Evolutionary conservation across 441 rosid species (phyloP).

Genomic region (Bruguiera hainesii): DNA sequence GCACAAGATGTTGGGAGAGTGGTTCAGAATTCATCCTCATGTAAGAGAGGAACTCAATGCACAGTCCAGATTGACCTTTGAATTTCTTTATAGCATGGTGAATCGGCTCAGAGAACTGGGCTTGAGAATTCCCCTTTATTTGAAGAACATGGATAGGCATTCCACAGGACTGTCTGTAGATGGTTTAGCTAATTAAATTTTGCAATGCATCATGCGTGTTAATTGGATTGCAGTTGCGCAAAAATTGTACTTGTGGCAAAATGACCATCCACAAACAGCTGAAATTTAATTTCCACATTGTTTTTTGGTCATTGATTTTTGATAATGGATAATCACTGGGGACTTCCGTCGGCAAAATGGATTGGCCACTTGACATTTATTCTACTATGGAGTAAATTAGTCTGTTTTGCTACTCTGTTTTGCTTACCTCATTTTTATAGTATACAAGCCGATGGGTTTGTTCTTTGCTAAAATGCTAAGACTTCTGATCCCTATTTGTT

Average conservation of each 20-base stretch:
- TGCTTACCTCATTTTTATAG: too few species aligned
- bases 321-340: background rate
- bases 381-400: too few species aligned
- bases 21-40: constrained; percentile 77
- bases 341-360: too few species aligned
- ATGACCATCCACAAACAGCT: background rate
- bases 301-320: constrained; percentile 2
- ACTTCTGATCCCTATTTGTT: too few species aligned
- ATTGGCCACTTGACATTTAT: too few species aligned
- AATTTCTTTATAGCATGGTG: constrained; percentile 63
- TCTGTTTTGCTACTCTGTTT: too few species aligned
- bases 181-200: constrained; percentile 22
- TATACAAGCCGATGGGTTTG: too few species aligned
- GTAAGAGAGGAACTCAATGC: constrained; percentile 72
- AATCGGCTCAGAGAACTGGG: constrained; percentile 60
- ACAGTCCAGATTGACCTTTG: constrained; percentile 64
- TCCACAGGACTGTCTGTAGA: constrained; percentile 14
- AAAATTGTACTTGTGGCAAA: background rate
- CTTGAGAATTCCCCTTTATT: constrained; percentile 65
- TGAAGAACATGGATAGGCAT: constrained; percentile 25
- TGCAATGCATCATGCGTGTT: background rate
- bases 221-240: constrained; percentile 1
- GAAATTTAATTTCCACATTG: constrained; percentile 3
- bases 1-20: constrained; percentile 80
- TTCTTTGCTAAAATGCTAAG: too few species aligned